Evolutionary conservation across 768 basidiomycete genomes (phyloP).

Genomic region (Arthromyces matolae): DNA sequence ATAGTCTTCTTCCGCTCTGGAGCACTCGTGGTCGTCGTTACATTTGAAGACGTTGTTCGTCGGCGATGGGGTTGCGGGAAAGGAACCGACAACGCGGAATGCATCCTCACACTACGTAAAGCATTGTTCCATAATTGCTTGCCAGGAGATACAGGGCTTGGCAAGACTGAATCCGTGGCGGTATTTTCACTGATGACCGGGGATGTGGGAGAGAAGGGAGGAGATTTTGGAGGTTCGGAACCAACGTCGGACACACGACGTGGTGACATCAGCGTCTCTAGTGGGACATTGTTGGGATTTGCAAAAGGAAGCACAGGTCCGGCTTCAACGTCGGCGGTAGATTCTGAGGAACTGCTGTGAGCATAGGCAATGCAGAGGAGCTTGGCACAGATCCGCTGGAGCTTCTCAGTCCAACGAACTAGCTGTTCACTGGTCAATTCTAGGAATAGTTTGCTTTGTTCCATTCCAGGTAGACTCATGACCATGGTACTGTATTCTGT

Average conservation of each 20-base stretch:
- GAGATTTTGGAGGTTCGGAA: slow-evolving; percentile 16
- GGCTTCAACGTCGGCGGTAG: slow-evolving; percentile 26
- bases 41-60: slow-evolving; percentile 32
- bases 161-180: not conserved
- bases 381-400: slow-evolving; percentile 23
- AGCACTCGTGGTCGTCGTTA: no score
- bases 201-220: slow-evolving; percentile 11
- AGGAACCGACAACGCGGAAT: slow-evolving; percentile 23
- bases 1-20: slow-evolving; percentile 23
- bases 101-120: slow-evolving; percentile 40
- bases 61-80: slow-evolving; percentile 27
- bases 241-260: slow-evolving; percentile 22
- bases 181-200: slow-evolving; percentile 20
- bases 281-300: slow-evolving; percentile 11
- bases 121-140: slow-evolving; percentile 45
- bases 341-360: slow-evolving; percentile 21
- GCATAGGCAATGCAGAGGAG: slow-evolving; percentile 20
- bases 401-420: slow-evolving; percentile 10
- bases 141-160: slow-evolving; percentile 25
- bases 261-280: slow-evolving; percentile 4
- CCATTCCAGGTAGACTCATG: slow-evolving; percentile 26
- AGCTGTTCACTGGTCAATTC: slow-evolving; percentile 16
- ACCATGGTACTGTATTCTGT: slow-evolving; percentile 41
- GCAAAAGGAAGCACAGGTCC: slow-evolving; percentile 22
- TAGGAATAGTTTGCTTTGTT: slow-evolving; percentile 13